A percentile compares a stretch with the other conserved stretches of the same genome.
Conservation (phyloP, 2,329 filamentous ascomycete genomes). For the Beauveria varroae region DNA sequence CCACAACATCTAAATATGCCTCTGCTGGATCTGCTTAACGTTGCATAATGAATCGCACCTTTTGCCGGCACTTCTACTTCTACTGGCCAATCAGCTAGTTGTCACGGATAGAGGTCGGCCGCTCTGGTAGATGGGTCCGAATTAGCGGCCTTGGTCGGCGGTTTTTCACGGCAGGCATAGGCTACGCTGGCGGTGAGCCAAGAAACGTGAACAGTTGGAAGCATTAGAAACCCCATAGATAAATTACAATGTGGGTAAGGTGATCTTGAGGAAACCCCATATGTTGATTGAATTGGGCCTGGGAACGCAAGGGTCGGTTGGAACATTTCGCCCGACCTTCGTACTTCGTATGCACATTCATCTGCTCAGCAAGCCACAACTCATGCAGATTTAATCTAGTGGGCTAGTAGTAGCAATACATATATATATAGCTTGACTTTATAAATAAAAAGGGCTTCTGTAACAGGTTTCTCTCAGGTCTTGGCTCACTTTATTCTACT, state of each 20-base stretch:
- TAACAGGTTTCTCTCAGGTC: neutral
- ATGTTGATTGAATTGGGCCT: neutral
- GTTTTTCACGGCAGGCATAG: neutral
- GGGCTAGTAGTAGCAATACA: neutral
- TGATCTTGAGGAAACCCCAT: neutral
- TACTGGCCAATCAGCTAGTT: too few species aligned
- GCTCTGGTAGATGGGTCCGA: neutral
- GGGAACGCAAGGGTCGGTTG: neutral
- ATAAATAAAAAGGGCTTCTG: neutral
- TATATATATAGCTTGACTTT: neutral
- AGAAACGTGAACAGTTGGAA: neutral
- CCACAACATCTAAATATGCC: too few species aligned
- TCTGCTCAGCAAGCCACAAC: neutral
- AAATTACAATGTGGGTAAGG: neutral
- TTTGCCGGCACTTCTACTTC: too few species aligned
- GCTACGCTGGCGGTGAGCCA: neutral
- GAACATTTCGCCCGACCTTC: neutral
- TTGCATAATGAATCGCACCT: too few species aligned
- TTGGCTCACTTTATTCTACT: neutral
- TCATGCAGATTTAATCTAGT: neutral
- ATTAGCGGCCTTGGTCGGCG: neutral
- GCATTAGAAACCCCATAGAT: neutral
- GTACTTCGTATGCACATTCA: neutral
- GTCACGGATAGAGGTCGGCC: too few species aligned
- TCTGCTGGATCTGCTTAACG: too few species aligned